Conservation (phyloP, 1,139 yeast genomes). For the Lodderomyces parapsilosis region DNA sequence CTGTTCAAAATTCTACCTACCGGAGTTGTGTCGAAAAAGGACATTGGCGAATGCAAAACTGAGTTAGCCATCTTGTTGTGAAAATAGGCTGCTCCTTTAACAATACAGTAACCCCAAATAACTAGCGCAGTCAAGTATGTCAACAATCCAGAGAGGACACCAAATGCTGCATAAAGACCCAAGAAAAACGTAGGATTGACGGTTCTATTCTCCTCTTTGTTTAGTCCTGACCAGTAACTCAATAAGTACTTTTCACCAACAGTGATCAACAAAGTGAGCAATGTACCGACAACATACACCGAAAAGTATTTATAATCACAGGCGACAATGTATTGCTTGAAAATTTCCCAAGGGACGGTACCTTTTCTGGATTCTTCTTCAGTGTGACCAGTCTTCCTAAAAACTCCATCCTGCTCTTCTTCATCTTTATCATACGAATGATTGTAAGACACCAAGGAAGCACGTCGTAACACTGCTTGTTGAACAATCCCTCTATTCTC, state of each 20-base stretch:
- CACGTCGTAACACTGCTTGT: constrained; percentile 17
- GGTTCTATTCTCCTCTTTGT: constrained; percentile 22
- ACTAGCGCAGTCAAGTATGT: constrained; percentile 28
- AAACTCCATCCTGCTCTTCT: constrained; percentile 10
- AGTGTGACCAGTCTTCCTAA: constrained; percentile 25
- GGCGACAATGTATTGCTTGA: constrained; percentile 34
- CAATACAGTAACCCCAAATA: constrained; percentile 33
- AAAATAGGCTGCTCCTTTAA: constrained; percentile 33
- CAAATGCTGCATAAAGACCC: constrained; percentile 25
- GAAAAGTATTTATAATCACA: constrained; percentile 30
- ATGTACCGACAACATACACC: constrained; percentile 22
- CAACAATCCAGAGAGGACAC: constrained; percentile 26
- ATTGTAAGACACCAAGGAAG: constrained; percentile 24
- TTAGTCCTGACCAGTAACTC: constrained; percentile 39
- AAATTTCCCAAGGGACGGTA: constrained; percentile 31
- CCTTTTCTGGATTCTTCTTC: constrained; percentile 34
- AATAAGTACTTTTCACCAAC: constrained; percentile 34
- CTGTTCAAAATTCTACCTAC: constrained; percentile 40
- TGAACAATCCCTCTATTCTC: constrained; percentile 27
- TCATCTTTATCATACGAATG: constrained; percentile 20
- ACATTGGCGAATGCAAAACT: constrained; percentile 43
- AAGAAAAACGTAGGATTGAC: constrained; percentile 25
- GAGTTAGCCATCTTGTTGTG: constrained; percentile 39
- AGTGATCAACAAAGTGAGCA: constrained; percentile 20
- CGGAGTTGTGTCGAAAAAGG: constrained; percentile 46